Evolutionary conservation across 192 early-diverging fungal species (phyloP), one percentile per base, ranked within the genome.

Genomic region (Coemansia sp.): DNA sequence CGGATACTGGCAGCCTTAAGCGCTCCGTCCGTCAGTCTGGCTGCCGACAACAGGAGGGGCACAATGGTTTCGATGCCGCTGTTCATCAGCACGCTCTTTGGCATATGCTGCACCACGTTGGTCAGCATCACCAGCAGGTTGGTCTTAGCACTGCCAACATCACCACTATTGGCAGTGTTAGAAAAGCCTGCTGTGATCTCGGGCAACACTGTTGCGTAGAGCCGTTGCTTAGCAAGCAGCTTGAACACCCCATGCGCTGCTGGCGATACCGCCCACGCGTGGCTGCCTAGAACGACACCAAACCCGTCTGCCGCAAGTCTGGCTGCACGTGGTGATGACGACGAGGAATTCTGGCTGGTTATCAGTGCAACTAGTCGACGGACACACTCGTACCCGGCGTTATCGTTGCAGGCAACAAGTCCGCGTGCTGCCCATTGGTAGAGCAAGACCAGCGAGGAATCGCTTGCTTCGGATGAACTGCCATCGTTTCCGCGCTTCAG

Each of bases 71-170:
- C 85, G 8, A 98, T 77, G 18, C 94, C 90, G 19, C 51, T 3
- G 22, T 85, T 89, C 67, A 95, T 78, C 26, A 95, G 69, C 16
- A 96, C 88, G 62, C 89, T 89, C 76, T 93, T 93, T 42, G 94
- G 90, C 52, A 94, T 88, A 72, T 94, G 88, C 41, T 85, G 76
- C 36, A 98, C 83, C 45, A 94, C 72, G 68, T 94, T 86, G 1
- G 94, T 95, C 62, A 98, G 83, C 32, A 90, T 92, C 19, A 94
- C 76, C 32, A 98, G 78, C 65, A 93, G 89, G 65, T 89, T 84
- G 46, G 88, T 82, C 61, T 91, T 93, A 21, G 86, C 74, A n/a
- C 68, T 85, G 86, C 69, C 60, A 21, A 2, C 26, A 26, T 26
- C 26, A 3, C 26, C 26, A 26, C 26, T 26, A 59, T 69, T 42